Evolutionary conservation across 129 eudicot species (phyloP).

Genomic region (Deinandra increscens): DNA sequence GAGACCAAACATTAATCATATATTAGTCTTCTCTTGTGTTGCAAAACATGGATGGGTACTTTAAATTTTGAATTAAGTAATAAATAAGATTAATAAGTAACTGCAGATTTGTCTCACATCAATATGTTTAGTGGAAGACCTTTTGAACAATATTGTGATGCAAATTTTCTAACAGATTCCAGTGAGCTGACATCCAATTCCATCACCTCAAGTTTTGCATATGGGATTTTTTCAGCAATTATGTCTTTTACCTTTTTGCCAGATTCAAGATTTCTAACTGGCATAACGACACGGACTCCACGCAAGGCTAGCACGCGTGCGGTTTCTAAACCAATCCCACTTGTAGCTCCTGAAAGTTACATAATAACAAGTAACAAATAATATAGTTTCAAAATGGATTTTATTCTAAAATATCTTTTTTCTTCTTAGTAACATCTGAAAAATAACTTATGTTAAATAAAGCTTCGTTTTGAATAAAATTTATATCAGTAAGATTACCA

Average conservation of each 20-base stretch:
- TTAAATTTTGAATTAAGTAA: not conserved
- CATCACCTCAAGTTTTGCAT: slow-evolving; percentile 86
- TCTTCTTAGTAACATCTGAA: too few relatives aligned
- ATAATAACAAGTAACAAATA: not conserved
- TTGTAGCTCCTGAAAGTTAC: slow-evolving; percentile 71
- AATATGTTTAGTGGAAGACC: slow-evolving; percentile 77
- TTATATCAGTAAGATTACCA: slow-evolving; percentile 33
- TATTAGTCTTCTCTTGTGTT: slow-evolving; percentile 11
- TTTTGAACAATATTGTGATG: slow-evolving; percentile 61
- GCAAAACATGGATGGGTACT: not conserved
- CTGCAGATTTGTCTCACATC: slow-evolving; percentile 48
- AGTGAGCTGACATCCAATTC: slow-evolving; percentile 83
- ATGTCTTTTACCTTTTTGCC: slow-evolving; percentile 63
- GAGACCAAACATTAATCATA: slow-evolving; percentile 15
- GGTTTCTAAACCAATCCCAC: slow-evolving; percentile 88
- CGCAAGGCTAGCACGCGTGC: slow-evolving; percentile 78
- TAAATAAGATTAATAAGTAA: not conserved
- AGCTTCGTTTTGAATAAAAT: too few relatives aligned
- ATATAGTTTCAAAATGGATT: too few relatives aligned
- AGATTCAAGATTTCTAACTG: slow-evolving; percentile 67
- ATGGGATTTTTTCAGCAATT: slow-evolving; percentile 55
- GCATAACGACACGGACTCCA: slow-evolving; percentile 83
- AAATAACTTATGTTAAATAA: too few relatives aligned
- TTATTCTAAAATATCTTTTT: too few relatives aligned
- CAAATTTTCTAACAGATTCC: slow-evolving; percentile 68